phyloP scores from a whole-genome alignment of 2,329 filamentous ascomycete species.

The Stylonectria norvegica region DNA sequence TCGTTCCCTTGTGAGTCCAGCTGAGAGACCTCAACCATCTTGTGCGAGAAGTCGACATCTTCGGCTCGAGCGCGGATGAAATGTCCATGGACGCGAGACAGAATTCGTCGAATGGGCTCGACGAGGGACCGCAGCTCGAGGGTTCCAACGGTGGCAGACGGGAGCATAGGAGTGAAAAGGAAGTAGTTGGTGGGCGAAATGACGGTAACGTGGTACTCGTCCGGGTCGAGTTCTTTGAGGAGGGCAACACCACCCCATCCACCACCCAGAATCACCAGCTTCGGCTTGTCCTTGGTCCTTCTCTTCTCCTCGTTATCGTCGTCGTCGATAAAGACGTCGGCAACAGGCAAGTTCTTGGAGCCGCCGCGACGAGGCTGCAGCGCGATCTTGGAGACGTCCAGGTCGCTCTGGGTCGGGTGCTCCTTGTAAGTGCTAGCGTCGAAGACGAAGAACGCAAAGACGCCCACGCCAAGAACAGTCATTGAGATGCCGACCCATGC shows the following conservation, averaged over 20 bases:
- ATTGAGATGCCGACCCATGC: constrained; percentile 66
- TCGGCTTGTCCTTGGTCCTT: constrained; percentile 80
- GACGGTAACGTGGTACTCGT: constrained; percentile 93
- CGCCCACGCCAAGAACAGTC: constrained; percentile 62
- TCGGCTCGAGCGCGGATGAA: constrained; percentile 86
- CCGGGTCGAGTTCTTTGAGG: constrained; percentile 82
- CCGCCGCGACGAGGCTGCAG: constrained; percentile 78
- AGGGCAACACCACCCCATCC: constrained; percentile 94
- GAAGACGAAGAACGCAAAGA: constrained; percentile 87
- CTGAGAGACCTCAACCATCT: constrained; percentile 83
- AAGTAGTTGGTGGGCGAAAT: constrained; percentile 96
- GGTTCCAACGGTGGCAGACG: constrained; percentile 93
- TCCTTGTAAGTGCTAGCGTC: constrained; percentile 89
- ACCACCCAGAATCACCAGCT: constrained; percentile 85
- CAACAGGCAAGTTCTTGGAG: constrained; percentile 91
- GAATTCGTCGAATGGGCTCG: constrained; percentile 85
- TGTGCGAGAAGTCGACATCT: constrained; percentile 86
- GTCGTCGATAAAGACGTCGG: constrained; percentile 84
- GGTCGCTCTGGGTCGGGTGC: constrained; percentile 62
- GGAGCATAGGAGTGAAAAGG: constrained; percentile 96
- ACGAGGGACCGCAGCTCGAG: constrained; percentile 87
- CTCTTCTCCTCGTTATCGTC: constrained; percentile 71
- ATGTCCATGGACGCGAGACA: constrained; percentile 75
- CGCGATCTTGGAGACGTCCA: constrained; percentile 80
- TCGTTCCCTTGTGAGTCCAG: constrained; percentile 67